Evolutionary conservation across 208 protist genomes (phyloP).

Genomic region (Angomonas ambiguus): DNA sequence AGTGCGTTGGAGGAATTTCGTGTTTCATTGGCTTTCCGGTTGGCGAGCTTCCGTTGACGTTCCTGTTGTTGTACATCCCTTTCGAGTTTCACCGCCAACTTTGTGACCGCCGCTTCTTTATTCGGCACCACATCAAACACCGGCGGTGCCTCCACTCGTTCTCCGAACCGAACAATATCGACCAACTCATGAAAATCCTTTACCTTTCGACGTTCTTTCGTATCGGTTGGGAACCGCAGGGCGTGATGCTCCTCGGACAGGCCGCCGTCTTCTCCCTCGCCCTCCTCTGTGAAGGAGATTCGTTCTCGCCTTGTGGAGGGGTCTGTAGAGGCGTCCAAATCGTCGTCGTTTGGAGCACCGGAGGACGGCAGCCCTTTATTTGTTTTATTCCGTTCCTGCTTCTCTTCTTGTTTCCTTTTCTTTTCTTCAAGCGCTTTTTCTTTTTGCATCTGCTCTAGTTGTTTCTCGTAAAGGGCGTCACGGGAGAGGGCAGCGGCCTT

Average conservation of each 20-base stretch:
- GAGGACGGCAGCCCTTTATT: neutral
- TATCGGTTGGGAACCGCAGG: conserved; percentile 36
- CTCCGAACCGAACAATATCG: conserved; percentile 79
- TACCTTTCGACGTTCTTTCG: conserved; percentile 22
- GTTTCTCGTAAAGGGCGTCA: conserved; percentile 15
- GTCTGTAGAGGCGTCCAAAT: neutral
- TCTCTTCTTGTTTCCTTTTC: neutral
- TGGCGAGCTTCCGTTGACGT: neutral
- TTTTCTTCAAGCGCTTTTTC: conserved; percentile 5
- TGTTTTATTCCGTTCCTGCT: neutral
- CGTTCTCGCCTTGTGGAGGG: conserved; percentile 29
- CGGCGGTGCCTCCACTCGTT: conserved; percentile 82
- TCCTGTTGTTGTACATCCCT: neutral
- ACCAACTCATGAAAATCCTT: conserved; percentile 82
- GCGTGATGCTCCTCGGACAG: conserved; percentile 22
- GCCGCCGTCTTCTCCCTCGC: conserved; percentile 16
- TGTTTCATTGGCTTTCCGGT: too few species aligned
- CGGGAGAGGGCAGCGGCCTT: conserved; percentile 26
- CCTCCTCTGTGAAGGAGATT: conserved; percentile 42
- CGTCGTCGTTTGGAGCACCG: too few species aligned
- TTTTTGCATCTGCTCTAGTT: conserved; percentile 11
- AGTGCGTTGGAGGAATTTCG: neutral
- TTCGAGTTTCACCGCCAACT: conserved; percentile 47
- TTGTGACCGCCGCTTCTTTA: conserved; percentile 57
- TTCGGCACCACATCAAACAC: conserved; percentile 82